These are phyloP conservation scores for Hemileccinum rubropunctum DNA, from an alignment of 768 basidiomycete genomes.

Conservation along the genomic window DNA sequence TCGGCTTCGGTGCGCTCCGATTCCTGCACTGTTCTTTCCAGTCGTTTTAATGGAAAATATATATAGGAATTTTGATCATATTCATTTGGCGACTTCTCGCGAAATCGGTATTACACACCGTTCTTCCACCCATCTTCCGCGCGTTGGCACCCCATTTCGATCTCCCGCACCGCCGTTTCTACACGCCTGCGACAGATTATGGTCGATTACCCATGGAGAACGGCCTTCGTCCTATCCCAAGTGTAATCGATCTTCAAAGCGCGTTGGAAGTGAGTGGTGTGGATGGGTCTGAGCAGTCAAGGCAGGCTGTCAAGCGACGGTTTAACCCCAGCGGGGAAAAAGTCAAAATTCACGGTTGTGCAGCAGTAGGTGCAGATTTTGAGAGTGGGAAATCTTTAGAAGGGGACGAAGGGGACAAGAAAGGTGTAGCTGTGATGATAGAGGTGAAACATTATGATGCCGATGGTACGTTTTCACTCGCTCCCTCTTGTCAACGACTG, in stretches of 20 bases:
- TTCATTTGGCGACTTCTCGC: conserved; percentile 87
- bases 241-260: conserved; percentile 74
- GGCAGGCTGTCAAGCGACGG: conserved; percentile 28
- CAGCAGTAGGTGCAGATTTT: conserved; percentile 30
- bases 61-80: conserved; percentile 72
- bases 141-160: conserved; percentile 60
- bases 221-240: conserved; percentile 71
- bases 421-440: conserved; percentile 1
- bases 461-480: conserved; percentile 60
- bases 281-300: conserved; percentile 34
- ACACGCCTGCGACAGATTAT: conserved; percentile 91
- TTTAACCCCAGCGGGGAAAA: conserved; percentile 2
- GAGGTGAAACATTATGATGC: conserved; percentile 77
- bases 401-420: conserved; percentile 38
- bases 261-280: conserved; percentile 41
- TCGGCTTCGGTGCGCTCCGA: conserved; percentile 37
- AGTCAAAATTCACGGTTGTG: conserved; percentile 11
- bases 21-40: background rate
- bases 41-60: background rate
- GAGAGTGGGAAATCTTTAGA: conserved; percentile 23
- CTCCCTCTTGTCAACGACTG: conserved; percentile 1
- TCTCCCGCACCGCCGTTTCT: conserved; percentile 83
- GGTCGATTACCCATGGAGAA: conserved; percentile 58
- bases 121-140: conserved; percentile 85
- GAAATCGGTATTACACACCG: conserved; percentile 68